Percentiles rank a stretch among this genome's conserved stretches.
Evolutionary conservation across 192 early-diverging fungal genomes (phyloP).

Genomic region (Podila clonocystis): DNA sequence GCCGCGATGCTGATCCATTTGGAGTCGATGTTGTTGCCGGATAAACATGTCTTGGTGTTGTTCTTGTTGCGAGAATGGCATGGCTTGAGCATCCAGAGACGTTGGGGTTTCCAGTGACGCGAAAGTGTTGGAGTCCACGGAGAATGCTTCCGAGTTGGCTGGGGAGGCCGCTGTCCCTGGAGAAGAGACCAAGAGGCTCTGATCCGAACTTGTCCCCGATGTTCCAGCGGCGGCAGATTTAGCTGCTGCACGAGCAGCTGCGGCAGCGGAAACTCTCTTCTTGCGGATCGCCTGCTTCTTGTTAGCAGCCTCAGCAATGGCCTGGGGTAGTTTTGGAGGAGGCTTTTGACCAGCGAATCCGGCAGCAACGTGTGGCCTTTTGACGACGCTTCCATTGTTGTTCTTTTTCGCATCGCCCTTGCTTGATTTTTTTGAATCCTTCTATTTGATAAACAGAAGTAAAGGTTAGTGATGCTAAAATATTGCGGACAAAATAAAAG

Average conservation of each 20-base stretch:
- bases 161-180: neutral
- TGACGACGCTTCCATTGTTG: constrained; percentile 9
- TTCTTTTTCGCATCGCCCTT: constrained; percentile 22
- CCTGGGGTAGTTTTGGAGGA: constrained; percentile 50
- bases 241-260: constrained; percentile 9
- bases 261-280: constrained; percentile 20
- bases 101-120: constrained; percentile 27
- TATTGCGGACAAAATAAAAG: neutral
- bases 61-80: neutral
- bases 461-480: neutral
- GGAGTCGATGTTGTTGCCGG: neutral
- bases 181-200: neutral
- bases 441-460: neutral
- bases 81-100: neutral
- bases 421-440: constrained; percentile 13
- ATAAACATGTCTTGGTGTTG: constrained; percentile 10
- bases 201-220: neutral
- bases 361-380: constrained; percentile 45
- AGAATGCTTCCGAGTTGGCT: neutral
- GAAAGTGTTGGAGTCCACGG: neutral
- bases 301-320: constrained; percentile 37
- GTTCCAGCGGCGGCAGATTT: neutral
- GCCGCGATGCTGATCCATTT: constrained; percentile 3
- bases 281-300: constrained; percentile 35
- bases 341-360: constrained; percentile 49